Evolutionary conservation across 164 flowering plant genomes (phyloP), one percentile per base, ranked within the genome.

Genomic region (Macadamia tetraphylla): DNA sequence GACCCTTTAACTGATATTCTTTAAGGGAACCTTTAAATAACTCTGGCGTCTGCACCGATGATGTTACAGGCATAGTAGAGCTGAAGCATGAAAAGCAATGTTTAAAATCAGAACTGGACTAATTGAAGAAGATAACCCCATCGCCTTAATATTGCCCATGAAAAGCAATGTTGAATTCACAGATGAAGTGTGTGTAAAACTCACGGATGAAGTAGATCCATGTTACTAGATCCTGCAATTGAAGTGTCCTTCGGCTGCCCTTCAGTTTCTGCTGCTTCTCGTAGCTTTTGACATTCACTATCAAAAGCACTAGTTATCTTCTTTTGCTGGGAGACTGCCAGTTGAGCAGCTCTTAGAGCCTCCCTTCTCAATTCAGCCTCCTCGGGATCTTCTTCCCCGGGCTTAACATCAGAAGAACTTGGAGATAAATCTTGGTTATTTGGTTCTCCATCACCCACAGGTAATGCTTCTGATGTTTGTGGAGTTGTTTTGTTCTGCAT

Each of bases 281-380:
- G 96, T 67, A 94, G 78, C 83, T 74, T 90, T 71, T 69, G 62
- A 70, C 91, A 89, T 74, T 94, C 99, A 77, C 15, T 79, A 76
- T 94, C 99, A 86, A 94, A 94, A 29, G 91, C 85, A 79, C 80
- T 85, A n/a, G 91, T 88, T 53, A 94, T 77, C 79, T 60, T 83
- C 81, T 88, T 94, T 86, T 94, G 99, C 84, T 90, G 89, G 23
- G 90, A 90, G n/a, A 89, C 97, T 55, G 99, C 99, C 72, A 80
- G 84, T 76, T 92, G 94, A 66, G 99, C 99, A 70, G 90, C 98
- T 76, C 63, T 84, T 44, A 90, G 63, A 66, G 99, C 99, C 76
- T 88, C 96, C 80, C 67, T 82, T 76, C 85, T 89, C 77, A 90
- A 64, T 73, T 86, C 88, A 78, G 92, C 90, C 73, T 90, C 99